Evolutionary conservation across 192 early-diverging fungal species (phyloP).

Genomic region (Linnemannia hyalina): DNA sequence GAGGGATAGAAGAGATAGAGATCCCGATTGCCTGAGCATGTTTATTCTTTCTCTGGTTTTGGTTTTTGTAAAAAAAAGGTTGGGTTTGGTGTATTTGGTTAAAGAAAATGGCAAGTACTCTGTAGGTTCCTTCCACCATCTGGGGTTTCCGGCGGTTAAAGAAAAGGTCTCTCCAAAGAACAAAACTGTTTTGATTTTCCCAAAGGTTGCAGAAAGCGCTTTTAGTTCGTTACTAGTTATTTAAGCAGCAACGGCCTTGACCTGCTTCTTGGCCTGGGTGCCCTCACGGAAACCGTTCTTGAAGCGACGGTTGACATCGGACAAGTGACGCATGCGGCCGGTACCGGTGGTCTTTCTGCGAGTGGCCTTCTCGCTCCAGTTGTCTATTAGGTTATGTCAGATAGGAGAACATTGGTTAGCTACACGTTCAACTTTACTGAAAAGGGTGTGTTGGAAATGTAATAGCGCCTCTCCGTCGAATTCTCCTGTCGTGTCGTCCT

Average conservation of each 20-base stretch:
- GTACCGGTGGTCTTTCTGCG: conserved; percentile 99
- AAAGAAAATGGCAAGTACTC: neutral
- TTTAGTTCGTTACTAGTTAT: neutral
- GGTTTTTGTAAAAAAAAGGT: neutral
- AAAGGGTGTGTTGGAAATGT: no score
- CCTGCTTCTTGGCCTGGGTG: conserved; percentile 61
- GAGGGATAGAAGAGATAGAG: neutral
- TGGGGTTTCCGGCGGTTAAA: neutral
- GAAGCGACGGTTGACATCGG: conserved; percentile 86
- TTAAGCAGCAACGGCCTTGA: conserved; percentile 47
- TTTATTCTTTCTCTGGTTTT: neutral
- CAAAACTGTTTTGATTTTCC: neutral
- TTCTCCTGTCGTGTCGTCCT: neutral
- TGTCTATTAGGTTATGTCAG: conserved; percentile 63
- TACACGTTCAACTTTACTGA: neutral
- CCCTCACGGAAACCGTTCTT: conserved; percentile 99
- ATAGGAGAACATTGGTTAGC: neutral
- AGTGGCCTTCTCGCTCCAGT: conserved; percentile 97
- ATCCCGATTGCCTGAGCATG: conserved; percentile 4
- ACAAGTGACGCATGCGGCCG: conserved; percentile 97
- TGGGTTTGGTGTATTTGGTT: neutral
- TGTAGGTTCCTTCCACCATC: neutral
- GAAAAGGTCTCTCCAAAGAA: neutral
- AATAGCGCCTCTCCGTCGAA: neutral
- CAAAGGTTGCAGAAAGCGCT: neutral